A percentile compares a stretch with the other conserved stretches of the same genome.
phyloP scores from a whole-genome alignment of 371 early-diverging fungal genomes.

The Apophysomyces trapeziformis region DNA sequence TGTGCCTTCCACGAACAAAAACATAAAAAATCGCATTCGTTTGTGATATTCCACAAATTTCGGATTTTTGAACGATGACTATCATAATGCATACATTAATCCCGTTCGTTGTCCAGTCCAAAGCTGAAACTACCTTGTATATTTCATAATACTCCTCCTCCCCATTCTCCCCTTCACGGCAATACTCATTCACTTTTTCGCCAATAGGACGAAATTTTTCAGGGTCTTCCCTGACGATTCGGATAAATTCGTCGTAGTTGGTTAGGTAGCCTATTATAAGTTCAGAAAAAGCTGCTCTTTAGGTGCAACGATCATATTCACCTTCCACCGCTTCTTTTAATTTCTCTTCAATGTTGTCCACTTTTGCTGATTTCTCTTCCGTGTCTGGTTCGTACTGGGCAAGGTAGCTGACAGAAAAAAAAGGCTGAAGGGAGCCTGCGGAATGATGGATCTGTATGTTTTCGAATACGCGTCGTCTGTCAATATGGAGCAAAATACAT shows the following conservation, averaged over 20 bases:
- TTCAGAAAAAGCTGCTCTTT: not conserved
- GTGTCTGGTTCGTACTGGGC: not conserved
- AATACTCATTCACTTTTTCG: constrained; percentile 72
- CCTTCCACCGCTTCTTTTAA: constrained; percentile 35
- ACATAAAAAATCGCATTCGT: constrained; percentile 76
- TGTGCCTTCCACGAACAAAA: constrained; percentile 92
- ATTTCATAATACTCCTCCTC: constrained; percentile 68
- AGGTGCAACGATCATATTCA: not conserved
- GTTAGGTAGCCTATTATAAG: constrained; percentile 46
- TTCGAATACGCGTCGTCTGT: not conserved
- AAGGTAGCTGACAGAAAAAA: constrained; percentile 5
- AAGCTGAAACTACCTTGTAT: constrained; percentile 59
- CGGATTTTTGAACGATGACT: constrained; percentile 53
- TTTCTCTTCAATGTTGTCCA: constrained; percentile 51
- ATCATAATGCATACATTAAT: not conserved
- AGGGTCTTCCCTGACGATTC: constrained; percentile 63
- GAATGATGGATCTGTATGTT: not conserved
- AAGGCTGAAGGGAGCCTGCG: constrained; percentile 3
- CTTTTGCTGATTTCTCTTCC: constrained; percentile 10
- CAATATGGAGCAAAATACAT: not conserved
- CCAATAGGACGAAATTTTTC: constrained; percentile 69
- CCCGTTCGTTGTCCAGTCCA: not conserved
- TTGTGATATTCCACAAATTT: constrained; percentile 77
- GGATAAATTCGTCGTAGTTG: constrained; percentile 65
- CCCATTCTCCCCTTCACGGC: constrained; percentile 39